Evolutionary conservation across 371 early-diverging fungal genomes (phyloP).

Genomic region (Lichtheimia ramosa): DNA sequence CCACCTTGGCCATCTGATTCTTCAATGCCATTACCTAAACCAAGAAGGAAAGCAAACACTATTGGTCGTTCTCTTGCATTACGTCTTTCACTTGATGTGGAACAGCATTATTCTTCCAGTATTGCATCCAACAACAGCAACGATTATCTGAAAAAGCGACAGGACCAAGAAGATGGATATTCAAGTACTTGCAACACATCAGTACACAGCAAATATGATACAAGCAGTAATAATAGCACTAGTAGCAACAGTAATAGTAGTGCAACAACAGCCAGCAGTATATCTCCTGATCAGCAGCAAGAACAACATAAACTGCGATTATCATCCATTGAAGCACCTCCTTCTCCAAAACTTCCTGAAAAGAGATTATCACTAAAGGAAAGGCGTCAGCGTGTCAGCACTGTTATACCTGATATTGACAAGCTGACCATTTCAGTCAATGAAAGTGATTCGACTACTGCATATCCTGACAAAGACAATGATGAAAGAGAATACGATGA

Average conservation of each 20-base stretch:
- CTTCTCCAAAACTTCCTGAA: neutral
- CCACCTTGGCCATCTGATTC: conserved; percentile 1
- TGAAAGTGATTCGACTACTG: neutral
- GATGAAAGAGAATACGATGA: neutral
- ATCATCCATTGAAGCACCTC: conserved; percentile 8
- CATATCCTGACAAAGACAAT: too few species aligned
- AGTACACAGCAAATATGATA: neutral
- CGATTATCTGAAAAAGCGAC: conserved; percentile 9
- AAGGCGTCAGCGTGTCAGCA: neutral
- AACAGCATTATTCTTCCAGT: conserved; percentile 15
- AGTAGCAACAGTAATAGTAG: neutral
- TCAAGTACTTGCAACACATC: neutral
- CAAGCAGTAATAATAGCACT: neutral
- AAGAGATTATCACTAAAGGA: neutral
- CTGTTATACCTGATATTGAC: neutral
- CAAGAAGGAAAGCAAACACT: conserved; percentile 3
- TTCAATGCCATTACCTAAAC: neutral
- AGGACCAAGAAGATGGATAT: conserved; percentile 5
- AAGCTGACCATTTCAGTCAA: conserved; percentile 3
- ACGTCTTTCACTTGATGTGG: conserved; percentile 38
- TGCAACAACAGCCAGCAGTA: neutral
- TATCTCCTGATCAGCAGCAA: too few species aligned
- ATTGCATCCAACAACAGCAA: conserved; percentile 10
- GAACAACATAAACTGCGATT: conserved; percentile 2
- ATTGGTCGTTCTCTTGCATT: conserved; percentile 18